phyloP scores from a whole-genome alignment of 768 basidiomycete species.

The Tephrocybe sp. region DNA sequence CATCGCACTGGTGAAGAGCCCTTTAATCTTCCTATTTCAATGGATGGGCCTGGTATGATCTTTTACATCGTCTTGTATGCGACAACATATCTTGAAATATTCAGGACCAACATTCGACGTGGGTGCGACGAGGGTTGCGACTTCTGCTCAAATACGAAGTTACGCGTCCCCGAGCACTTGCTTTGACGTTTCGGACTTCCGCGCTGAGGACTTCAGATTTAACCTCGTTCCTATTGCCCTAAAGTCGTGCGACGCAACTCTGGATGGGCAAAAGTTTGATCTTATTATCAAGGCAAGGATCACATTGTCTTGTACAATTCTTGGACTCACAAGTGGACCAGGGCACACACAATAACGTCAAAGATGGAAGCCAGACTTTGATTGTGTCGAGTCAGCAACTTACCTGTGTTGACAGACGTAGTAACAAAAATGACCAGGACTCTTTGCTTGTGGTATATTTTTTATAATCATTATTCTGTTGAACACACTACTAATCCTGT shows the following conservation, averaged over 20 bases:
- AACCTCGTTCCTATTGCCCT: conserved; percentile 30
- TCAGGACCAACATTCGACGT: conserved; percentile 27
- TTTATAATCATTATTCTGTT: background rate
- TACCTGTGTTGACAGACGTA: conserved; percentile 26
- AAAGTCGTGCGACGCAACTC: conserved; percentile 23
- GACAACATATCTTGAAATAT: background rate
- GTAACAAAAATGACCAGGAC: conserved; percentile 27
- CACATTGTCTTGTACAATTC: background rate
- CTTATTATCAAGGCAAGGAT: conserved; percentile 26
- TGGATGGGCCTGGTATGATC: conserved; percentile 18
- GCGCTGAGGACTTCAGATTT: conserved; percentile 28
- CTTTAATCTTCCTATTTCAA: conserved; percentile 21
- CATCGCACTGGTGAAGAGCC: conserved; percentile 13
- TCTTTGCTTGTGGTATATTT: conserved; percentile 25
- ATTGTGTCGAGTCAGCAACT: conserved; percentile 31
- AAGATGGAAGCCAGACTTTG: conserved; percentile 24
- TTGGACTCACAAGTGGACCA: background rate
- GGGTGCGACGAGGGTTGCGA: conserved; percentile 28
- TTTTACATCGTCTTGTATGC: background rate
- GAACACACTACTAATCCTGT: too few relatives aligned
- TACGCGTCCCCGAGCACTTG: conserved; percentile 24
- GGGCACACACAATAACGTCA: conserved; percentile 28
- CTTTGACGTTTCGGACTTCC: conserved; percentile 31
- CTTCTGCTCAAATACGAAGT: conserved; percentile 25
- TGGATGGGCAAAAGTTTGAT: conserved; percentile 32